Percentiles rank a stretch among this genome's conserved stretches.
These are phyloP conservation scores for Streptanthus diversifolius DNA, from an alignment of 345 rosid genomes.

Conservation along the genomic window DNA sequence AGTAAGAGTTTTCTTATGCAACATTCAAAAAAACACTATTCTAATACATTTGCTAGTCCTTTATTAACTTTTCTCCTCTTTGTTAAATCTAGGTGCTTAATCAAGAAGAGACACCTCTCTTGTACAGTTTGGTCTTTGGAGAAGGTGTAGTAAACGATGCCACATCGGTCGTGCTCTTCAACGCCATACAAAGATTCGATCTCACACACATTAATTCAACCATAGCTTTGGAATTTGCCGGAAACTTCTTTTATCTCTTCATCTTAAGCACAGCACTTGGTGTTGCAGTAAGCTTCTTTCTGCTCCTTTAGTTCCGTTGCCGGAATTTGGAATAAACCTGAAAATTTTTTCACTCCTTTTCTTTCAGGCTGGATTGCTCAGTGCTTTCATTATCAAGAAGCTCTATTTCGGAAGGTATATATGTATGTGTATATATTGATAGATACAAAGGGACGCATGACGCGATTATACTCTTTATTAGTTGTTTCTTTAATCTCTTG, in stretches of 20 bases:
- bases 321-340: neutral
- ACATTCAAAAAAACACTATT: neutral
- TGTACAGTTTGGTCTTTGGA: constrained; percentile 91
- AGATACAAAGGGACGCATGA: neutral
- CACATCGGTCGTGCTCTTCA: constrained; percentile 93
- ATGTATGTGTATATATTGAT: neutral
- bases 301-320: neutral
- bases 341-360: neutral
- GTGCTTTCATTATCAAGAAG: constrained; percentile 78
- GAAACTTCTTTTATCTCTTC: constrained; percentile 73
- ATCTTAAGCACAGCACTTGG: constrained; percentile 81
- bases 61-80: neutral
- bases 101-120: constrained; percentile 87
- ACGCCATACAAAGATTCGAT: constrained; percentile 85
- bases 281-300: constrained; percentile 46
- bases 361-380: constrained; percentile 82
- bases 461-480: neutral
- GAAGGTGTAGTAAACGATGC: constrained; percentile 99
- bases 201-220: constrained; percentile 57
- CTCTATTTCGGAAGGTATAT: constrained; percentile 86
- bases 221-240: constrained; percentile 53
- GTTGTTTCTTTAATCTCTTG: neutral
- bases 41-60: neutral
- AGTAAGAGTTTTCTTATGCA: constrained; percentile 36
- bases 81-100: constrained; percentile 62